Percentiles rank a stretch among this genome's conserved stretches.
These are phyloP conservation scores for Chlamydomonas reinhardtii DNA, from an alignment of 163 green algal species.

Conservation along the genomic window DNA sequence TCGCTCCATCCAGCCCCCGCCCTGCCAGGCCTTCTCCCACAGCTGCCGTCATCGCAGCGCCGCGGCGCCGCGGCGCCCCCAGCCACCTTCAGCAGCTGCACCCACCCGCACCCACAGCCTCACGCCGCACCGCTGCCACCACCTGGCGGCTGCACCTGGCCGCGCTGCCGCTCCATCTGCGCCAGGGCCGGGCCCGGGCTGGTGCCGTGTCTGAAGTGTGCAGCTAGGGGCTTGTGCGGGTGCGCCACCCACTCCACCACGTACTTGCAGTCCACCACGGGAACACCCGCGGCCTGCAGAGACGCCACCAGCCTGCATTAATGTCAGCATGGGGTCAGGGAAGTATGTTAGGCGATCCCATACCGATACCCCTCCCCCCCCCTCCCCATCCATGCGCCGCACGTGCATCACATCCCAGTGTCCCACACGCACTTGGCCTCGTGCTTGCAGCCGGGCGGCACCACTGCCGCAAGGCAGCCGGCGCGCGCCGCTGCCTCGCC, in stretches of 20 bases:
- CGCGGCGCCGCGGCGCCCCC: too few relatives aligned
- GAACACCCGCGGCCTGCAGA: conserved; percentile 34
- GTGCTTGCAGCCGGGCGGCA: conserved; percentile 4
- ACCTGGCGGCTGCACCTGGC: background rate
- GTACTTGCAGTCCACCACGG: conserved; percentile 34
- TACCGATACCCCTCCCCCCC: too few relatives aligned
- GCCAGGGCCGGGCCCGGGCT: background rate
- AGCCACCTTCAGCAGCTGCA: too few relatives aligned
- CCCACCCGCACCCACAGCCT: too few relatives aligned
- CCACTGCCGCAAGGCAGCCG: conserved; percentile 10
- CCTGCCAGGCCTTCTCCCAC: too few relatives aligned
- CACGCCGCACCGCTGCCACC: too few relatives aligned
- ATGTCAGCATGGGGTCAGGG: too few relatives aligned
- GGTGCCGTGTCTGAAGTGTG: conserved; percentile 35
- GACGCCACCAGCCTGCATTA: conserved; percentile 35
- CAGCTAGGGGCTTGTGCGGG: conserved; percentile 27
- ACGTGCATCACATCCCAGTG: too few relatives aligned
- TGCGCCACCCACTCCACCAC: conserved; percentile 65
- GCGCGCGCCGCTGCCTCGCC: background rate
- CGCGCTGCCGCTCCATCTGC: conserved; percentile 40
- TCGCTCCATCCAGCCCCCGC: too few relatives aligned
- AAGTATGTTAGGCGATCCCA: too few relatives aligned
- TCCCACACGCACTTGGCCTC: background rate
- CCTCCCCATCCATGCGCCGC: too few relatives aligned
- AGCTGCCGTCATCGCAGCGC: too few relatives aligned